Conservation (phyloP, 208 protist species). For the Acanthamoeba sp. region DNA sequence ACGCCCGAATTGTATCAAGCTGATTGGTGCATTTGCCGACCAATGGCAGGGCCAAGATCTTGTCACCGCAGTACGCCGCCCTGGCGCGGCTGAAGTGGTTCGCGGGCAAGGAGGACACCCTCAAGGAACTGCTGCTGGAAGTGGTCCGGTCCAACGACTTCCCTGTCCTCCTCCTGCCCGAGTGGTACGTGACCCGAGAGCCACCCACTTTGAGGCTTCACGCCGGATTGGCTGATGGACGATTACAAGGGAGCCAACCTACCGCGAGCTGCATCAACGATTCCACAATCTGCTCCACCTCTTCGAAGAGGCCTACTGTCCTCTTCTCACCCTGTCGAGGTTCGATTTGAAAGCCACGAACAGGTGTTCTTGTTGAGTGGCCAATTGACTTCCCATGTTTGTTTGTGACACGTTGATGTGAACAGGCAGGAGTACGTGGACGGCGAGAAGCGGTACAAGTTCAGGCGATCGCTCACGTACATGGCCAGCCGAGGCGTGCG, state of each 20-base stretch:
- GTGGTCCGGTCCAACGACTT: neutral
- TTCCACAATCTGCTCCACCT: neutral
- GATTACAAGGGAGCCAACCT: neutral
- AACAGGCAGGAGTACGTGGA: neutral
- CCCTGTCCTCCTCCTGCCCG: neutral
- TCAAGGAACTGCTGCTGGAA: neutral
- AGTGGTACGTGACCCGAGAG: neutral
- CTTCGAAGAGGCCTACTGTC: neutral
- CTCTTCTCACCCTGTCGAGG: neutral
- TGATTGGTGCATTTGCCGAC: neutral
- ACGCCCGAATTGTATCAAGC: neutral
- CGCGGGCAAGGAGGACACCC: neutral
- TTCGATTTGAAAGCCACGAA: too few relatives aligned
- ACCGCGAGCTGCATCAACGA: neutral
- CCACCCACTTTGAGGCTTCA: too few relatives aligned
- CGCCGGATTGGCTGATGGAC: too few relatives aligned
- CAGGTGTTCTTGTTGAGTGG: too few relatives aligned
- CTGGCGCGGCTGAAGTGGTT: slow-evolving; percentile 2
- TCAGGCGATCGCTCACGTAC: neutral
- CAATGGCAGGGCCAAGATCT: neutral
- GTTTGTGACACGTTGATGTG: too few relatives aligned
- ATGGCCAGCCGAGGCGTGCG: neutral
- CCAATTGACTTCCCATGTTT: too few relatives aligned
- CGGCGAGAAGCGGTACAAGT: slow-evolving; percentile 12
- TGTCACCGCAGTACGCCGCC: neutral